Evolutionary conservation across 345 rosid genomes (phyloP).

Genomic region (Mercurialis annua): DNA sequence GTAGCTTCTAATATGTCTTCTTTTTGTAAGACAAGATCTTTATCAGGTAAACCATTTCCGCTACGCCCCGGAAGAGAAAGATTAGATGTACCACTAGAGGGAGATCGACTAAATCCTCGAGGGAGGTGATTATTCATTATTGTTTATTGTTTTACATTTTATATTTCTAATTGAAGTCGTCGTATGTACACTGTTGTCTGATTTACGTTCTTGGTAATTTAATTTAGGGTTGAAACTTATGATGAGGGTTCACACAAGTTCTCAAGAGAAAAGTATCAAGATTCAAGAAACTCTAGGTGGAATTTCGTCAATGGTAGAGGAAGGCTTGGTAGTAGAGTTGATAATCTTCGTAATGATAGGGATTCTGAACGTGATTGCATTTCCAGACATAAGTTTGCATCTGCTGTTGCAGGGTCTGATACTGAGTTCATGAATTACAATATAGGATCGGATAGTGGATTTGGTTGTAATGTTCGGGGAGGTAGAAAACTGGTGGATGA

Average conservation of each 20-base stretch:
- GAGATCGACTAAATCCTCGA: conserved; percentile 44
- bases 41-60: conserved; percentile 44
- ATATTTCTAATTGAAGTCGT: conserved; percentile 1
- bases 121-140: conserved; percentile 68
- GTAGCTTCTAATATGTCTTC: conserved; percentile 42
- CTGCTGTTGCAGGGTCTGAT: conserved; percentile 38
- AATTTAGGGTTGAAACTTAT: conserved; percentile 44
- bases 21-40: conserved; percentile 41
- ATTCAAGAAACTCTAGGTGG: conserved; percentile 53
- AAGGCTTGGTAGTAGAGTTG: conserved; percentile 51
- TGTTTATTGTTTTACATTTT: conserved; percentile 9
- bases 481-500: conserved; percentile 53
- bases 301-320: conserved; percentile 55
- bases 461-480: conserved; percentile 52
- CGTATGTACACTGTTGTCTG: conserved; percentile 4
- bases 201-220: conserved; percentile 17
- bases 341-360: conserved; percentile 38
- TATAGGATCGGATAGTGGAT: conserved; percentile 41
- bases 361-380: conserved; percentile 45
- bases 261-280: conserved; percentile 45
- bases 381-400: conserved; percentile 39
- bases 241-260: conserved; percentile 10
- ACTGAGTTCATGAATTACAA: conserved; percentile 47
- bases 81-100: conserved; percentile 50
- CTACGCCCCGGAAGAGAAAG: conserved; percentile 49